These are phyloP conservation scores for Plasmodium adleri DNA, from an alignment of 169 alveolate genomes.

Conservation along the genomic window DNA sequence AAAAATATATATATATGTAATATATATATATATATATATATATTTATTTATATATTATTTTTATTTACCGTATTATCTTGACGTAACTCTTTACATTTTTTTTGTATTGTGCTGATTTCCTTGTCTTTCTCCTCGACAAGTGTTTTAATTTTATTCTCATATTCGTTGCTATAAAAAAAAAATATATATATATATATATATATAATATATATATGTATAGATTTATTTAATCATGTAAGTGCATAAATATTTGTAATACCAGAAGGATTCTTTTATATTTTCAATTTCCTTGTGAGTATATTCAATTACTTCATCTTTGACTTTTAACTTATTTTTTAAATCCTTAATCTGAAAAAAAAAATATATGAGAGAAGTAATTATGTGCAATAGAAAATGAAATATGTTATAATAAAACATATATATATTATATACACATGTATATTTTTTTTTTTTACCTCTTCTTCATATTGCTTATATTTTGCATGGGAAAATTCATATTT, in stretches of 20 bases:
- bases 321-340: conserved; percentile 41
- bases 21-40: neutral
- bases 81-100: conserved; percentile 46
- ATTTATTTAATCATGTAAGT: neutral
- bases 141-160: conserved; percentile 53
- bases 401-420: neutral
- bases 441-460: conserved; percentile 32
- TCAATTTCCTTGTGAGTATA: conserved; percentile 69
- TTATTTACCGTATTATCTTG: conserved; percentile 46
- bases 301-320: conserved; percentile 67
- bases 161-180: conserved; percentile 38
- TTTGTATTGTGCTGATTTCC: conserved; percentile 30
- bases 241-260: conserved; percentile 16
- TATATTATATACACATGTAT: neutral
- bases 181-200: neutral
- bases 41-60: neutral
- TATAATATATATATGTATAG: neutral
- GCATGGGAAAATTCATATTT: conserved; percentile 69
- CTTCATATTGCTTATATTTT: conserved; percentile 58
- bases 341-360: conserved; percentile 35
- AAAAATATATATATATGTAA: neutral
- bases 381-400: neutral
- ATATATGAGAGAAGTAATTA: neutral
- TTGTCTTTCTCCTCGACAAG: conserved; percentile 64
- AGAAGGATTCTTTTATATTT: conserved; percentile 69